Percentiles rank a stretch among this genome's conserved stretches.
Evolutionary conservation across 192 early-diverging fungal species (phyloP).

Genomic region (Coemansia sp.): DNA sequence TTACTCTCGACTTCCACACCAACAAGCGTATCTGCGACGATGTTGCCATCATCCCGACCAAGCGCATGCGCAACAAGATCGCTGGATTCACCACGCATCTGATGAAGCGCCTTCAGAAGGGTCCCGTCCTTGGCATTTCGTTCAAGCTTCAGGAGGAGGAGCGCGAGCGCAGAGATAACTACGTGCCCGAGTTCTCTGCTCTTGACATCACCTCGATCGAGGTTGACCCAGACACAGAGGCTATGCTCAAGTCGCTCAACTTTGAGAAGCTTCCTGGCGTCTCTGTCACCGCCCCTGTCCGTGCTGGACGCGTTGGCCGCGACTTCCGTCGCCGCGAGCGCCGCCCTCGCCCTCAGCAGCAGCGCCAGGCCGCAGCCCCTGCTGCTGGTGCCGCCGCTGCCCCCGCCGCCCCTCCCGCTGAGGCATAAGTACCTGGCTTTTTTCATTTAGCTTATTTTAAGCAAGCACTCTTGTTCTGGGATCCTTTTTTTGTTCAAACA

Average conservation of each 20-base stretch:
- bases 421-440: constrained; percentile 34
- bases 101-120: constrained; percentile 99
- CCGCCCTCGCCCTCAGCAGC: constrained; percentile 42
- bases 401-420: constrained; percentile 26
- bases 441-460: constrained; percentile 1
- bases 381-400: constrained; percentile 36
- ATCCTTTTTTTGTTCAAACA: not conserved
- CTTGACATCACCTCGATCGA: constrained; percentile 87
- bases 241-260: constrained; percentile 94
- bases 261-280: constrained; percentile 90
- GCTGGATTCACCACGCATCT: constrained; percentile 99
- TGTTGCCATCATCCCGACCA: constrained; percentile 96
- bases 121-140: constrained; percentile 99
- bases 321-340: constrained; percentile 52
- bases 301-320: constrained; percentile 45
- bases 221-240: constrained; percentile 94
- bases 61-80: constrained; percentile 99
- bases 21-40: constrained; percentile 99
- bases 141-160: constrained; percentile 99
- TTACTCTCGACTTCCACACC: constrained; percentile 99
- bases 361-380: constrained; percentile 33
- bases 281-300: constrained; percentile 58
- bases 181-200: constrained; percentile 98
- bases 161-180: constrained; percentile 99
- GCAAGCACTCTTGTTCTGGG: not conserved